Base-by-base conservation (phyloP, 176 grass and related monocot genomes). In the Phyllostachys edulis region DNA sequence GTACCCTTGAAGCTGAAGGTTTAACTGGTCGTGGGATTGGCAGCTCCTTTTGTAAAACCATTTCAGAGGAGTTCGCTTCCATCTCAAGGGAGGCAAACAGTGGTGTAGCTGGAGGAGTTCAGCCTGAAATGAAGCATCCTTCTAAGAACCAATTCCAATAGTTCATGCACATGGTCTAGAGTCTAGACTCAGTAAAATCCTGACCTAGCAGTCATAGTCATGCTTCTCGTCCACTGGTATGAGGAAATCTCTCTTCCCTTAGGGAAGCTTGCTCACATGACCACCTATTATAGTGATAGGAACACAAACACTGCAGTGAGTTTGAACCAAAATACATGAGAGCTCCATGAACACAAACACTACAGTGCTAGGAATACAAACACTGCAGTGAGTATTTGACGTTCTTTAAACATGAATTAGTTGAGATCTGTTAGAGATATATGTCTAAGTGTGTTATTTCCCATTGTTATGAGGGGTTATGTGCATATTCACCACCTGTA, bases 51-150 rank as follows among this genome's bases (percentile, higher is more conserved):
- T 82, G 90, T 62, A 85, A 12, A 12, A 50, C 65, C 69, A 52
- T 75, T 14, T 71, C 34, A 47, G 86, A 78, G 42, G 69, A 76
- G 21, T 42, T 67, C 7, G 75, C 14, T 71, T 86, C 86, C 71
- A 85, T 70, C 63, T 89, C 89, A 47, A 91, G 56, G 67, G 84
- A 91, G 67, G 92, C 89, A 77, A 94, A 94, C 37, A 94, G 45
- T 42, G 89, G 84, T 14, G 89, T 72, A 60, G 37, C 60, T 0
- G 92, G 89, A 63, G 92, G 77, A 13, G 89, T 89, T 94, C 5
- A 91, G 84, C 92, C 89, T 94, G 86, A 82, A 77, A 65, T 17
- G 5, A 42, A 29, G 11, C 39, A 59, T 21, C 39, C 7, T 64
- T 69, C 9, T 41, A 32, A 85, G 54, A 82, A 67, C 11, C 7